Evolutionary conservation across 2,329 filamentous ascomycete species (phyloP).

Genomic region (Alternaria sp.): DNA sequence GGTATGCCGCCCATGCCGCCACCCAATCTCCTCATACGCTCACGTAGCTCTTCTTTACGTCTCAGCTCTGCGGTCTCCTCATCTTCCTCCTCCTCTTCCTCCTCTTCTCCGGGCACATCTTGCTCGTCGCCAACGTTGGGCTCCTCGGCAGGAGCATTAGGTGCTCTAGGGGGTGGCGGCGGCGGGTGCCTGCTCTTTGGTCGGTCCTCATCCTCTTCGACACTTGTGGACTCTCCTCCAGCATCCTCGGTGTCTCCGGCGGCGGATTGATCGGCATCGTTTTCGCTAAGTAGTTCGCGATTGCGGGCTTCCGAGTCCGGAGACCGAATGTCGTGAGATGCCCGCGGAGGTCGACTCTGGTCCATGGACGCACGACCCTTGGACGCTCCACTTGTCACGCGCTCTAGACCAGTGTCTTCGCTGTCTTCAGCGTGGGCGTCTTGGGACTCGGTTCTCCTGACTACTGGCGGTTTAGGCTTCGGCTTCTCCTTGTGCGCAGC

Average conservation of each 20-base stretch:
- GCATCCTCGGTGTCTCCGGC: slow-evolving; percentile 70
- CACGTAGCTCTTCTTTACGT: slow-evolving; percentile 85
- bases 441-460: slow-evolving; percentile 67
- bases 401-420: slow-evolving; percentile 50
- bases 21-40: slow-evolving; percentile 98
- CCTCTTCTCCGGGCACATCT: slow-evolving; percentile 59
- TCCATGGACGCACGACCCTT: slow-evolving; percentile 52
- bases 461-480: slow-evolving; percentile 69
- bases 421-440: slow-evolving; percentile 41
- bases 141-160: slow-evolving; percentile 54
- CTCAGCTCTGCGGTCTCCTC: slow-evolving; percentile 87
- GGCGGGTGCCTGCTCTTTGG: slow-evolving; percentile 30
- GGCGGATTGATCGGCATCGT: slow-evolving; percentile 71
- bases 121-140: slow-evolving; percentile 60
- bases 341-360: slow-evolving; percentile 49
- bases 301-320: slow-evolving; percentile 52
- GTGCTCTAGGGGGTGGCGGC: slow-evolving; percentile 28
- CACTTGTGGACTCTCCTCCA: slow-evolving; percentile 70
- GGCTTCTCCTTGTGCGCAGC: slow-evolving; percentile 86
- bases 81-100: slow-evolving; percentile 81
- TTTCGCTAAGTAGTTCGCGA: slow-evolving; percentile 67
- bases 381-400: slow-evolving; percentile 45
- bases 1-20: slow-evolving; percentile 91
- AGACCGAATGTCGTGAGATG: slow-evolving; percentile 50
- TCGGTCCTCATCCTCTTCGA: slow-evolving; percentile 76